Percentiles rank a stretch among this genome's conserved stretches.
Evolutionary conservation across 2,329 filamentous ascomycete species (phyloP).

Genomic region (Aspergillus chevalieri): DNA sequence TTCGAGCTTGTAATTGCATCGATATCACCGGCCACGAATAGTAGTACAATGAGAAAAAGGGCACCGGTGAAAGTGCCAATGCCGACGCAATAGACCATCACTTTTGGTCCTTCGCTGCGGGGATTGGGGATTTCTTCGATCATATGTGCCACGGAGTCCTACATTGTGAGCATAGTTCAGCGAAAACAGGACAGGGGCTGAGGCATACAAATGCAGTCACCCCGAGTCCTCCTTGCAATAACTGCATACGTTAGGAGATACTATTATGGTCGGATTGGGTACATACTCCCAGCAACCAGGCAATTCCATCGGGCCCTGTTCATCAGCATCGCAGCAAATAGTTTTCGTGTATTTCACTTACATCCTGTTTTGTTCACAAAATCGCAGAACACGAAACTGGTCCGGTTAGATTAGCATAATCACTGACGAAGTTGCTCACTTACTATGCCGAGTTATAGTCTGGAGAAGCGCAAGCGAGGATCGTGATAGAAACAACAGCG

Average conservation of each 20-base stretch:
- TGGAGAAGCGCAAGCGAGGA: constrained; percentile 60
- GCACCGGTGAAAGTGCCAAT: constrained; percentile 60
- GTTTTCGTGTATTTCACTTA: constrained; percentile 6
- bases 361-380: constrained; percentile 65
- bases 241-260: constrained; percentile 13
- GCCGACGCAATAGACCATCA: constrained; percentile 59
- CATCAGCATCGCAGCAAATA: constrained; percentile 7
- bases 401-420: neutral
- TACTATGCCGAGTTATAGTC: constrained; percentile 59
- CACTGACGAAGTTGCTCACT: constrained; percentile 19
- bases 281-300: constrained; percentile 36
- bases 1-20: constrained; percentile 50
- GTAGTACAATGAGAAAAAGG: constrained; percentile 56
- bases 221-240: constrained; percentile 46
- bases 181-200: neutral
- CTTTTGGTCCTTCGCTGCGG: constrained; percentile 54
- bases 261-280: no score
- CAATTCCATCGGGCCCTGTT: constrained; percentile 54
- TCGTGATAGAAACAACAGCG: constrained; percentile 61
- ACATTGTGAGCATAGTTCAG: constrained; percentile 1
- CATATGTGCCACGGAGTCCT: constrained; percentile 44
- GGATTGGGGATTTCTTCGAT: constrained; percentile 44
- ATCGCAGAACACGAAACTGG: constrained; percentile 49
- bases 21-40: constrained; percentile 59
- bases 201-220: constrained; percentile 45